Conservation (phyloP, 2,329 filamentous ascomycete genomes). For the Xylaria hypoxylon region DNA sequence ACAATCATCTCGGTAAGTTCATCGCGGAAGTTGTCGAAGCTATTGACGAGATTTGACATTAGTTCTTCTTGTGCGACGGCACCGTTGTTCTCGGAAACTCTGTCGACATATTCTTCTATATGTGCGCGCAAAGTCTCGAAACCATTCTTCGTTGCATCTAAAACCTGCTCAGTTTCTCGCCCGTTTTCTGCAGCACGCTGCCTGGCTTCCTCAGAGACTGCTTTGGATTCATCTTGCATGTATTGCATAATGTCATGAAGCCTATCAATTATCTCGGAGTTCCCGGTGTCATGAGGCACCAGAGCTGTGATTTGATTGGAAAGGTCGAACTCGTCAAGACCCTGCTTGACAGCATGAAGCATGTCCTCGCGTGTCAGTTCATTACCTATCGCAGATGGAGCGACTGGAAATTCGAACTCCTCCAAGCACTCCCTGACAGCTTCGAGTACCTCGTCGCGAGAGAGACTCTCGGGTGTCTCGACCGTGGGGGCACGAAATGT, state of each 20-base stretch:
- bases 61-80: conserved; percentile 81
- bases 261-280: conserved; percentile 64
- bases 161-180: conserved; percentile 85
- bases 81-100: conserved; percentile 64
- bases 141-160: conserved; percentile 89
- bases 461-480: conserved; percentile 75
- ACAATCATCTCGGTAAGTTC: conserved; percentile 74
- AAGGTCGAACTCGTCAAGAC: conserved; percentile 59
- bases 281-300: conserved; percentile 56
- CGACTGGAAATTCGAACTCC: conserved; percentile 80
- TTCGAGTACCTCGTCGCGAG: conserved; percentile 84
- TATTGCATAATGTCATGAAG: conserved; percentile 74
- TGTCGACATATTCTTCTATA: conserved; percentile 84
- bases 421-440: conserved; percentile 89
- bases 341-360: conserved; percentile 72
- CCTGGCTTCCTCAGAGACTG: conserved; percentile 73
- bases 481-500: conserved; percentile 80
- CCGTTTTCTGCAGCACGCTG: conserved; percentile 83
- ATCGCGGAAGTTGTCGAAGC: conserved; percentile 73
- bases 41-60: conserved; percentile 73
- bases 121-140: conserved; percentile 79
- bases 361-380: conserved; percentile 72
- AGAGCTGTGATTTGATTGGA: conserved; percentile 53
- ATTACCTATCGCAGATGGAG: conserved; percentile 64
- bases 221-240: conserved; percentile 69